These are phyloP conservation scores for Mycosarcoma maydis DNA, from an alignment of 1,284 basidiomycete genomes.

Conservation along the genomic window DNA sequence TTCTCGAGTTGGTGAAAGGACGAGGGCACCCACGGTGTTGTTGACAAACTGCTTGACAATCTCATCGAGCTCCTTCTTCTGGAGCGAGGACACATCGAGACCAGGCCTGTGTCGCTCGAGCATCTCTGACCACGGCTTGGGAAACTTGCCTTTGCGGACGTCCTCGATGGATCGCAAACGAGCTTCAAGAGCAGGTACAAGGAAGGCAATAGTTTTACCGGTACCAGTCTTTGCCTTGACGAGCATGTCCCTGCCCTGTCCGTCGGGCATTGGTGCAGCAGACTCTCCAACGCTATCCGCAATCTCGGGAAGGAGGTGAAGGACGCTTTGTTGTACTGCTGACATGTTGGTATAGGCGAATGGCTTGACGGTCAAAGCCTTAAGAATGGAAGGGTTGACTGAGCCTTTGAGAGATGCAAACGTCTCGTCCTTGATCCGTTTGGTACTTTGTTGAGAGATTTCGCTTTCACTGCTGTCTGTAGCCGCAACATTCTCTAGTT, in stretches of 20 bases:
- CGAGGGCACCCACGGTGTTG: slow-evolving; percentile 76
- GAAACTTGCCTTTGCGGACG: slow-evolving; percentile 36
- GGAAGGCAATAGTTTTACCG: slow-evolving; percentile 67
- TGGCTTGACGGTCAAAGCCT: slow-evolving; percentile 70
- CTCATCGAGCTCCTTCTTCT: slow-evolving; percentile 35
- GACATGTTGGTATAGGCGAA: slow-evolving; percentile 83
- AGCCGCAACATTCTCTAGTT: neutral
- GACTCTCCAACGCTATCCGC: slow-evolving; percentile 27
- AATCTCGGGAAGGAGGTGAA: slow-evolving; percentile 72
- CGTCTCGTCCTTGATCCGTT: slow-evolving; percentile 33
- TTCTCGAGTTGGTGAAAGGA: slow-evolving; percentile 94
- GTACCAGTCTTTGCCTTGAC: slow-evolving; percentile 67
- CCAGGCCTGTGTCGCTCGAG: slow-evolving; percentile 62
- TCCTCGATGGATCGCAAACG: slow-evolving; percentile 61
- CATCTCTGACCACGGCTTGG: slow-evolving; percentile 41
- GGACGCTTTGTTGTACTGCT: slow-evolving; percentile 82
- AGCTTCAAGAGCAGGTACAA: slow-evolving; percentile 65
- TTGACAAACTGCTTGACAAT: slow-evolving; percentile 49
- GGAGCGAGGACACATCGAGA: slow-evolving; percentile 45
- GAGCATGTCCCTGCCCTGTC: slow-evolving; percentile 65
- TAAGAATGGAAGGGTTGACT: slow-evolving; percentile 45
- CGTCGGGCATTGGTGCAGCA: slow-evolving; percentile 38
- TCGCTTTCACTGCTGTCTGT: neutral
- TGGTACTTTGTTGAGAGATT: neutral
- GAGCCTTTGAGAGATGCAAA: slow-evolving; percentile 55